Base-by-base conservation (phyloP, 2,329 filamentous ascomycete species). In the Ilyonectria robusta region DNA sequence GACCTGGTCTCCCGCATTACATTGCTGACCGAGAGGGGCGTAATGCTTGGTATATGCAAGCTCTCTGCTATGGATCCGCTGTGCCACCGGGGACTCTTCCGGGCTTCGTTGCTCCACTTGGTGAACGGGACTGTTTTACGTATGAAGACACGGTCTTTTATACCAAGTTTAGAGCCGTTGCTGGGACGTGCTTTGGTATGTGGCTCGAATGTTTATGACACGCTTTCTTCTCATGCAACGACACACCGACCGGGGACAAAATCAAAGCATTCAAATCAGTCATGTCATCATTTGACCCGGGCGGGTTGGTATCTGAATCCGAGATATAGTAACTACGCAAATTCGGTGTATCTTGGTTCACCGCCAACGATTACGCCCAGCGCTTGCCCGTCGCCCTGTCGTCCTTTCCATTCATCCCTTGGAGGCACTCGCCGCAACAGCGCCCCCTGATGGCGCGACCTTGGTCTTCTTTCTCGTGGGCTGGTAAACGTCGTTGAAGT, bases 401-500 rank as follows among this genome's bases (percentile, higher is more conserved):
- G 17, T 55, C 60, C 26, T 51, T 51, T 50, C n/a, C n/a, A 9
- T 44, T 79, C 69, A 78, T 9, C 56, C 75, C 69, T 73, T 79
- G n/a, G 74, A 72, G 33, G 69, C 65, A 35, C 73, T 76, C 29
- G 73, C 68, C 31, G 72, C 70, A 19, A 70, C 62, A n/a, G 60
- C 67, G 11, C 69, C 65, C 6, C 74, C 71, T 7, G 74, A 67
- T 40, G 65, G 70, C 13, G 72, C 69, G 6, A 75, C 58, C 80
- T 84, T 86, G 65, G 87, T 82, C 81, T 91, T 90, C 78, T 91
- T 88, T 75, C 91, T 86, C 50, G 91, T 88, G 15, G 94, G 93
- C 81, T 93, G 89, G 81, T 98, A 98, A 29, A 97, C 93, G 79
- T 98, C 95, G 81, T 99, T 99, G 82, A 98, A 99, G 82, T 98